Base-by-base conservation (phyloP, 1,139 yeast genomes). In the Debaryomyces sp. region DNA sequence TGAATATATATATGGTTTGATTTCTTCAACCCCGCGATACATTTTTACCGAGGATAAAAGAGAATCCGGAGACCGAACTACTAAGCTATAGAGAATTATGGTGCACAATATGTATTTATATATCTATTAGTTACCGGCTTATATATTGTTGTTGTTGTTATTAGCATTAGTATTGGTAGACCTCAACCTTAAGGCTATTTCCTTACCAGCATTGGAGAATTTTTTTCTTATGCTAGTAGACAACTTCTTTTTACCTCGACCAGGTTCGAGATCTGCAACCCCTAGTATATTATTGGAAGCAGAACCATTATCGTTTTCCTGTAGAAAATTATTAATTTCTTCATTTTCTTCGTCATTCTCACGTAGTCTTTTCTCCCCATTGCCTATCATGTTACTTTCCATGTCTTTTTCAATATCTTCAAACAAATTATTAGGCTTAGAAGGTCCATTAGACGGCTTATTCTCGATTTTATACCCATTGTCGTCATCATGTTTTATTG, bases 161-260 rank as follows among this genome's bases (percentile, higher is more conserved):
- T 34, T 30, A 24, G 27, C 9, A 35, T 42, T 46, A 13, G 46
- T 17, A 29, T 35, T 43, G 18, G 40, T 27, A n/a, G 49, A 44
- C 12, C 54, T 42, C 21, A 53, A 34, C 32, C 54, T 43, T 33
- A 50, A 41, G 36, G 65, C 64, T 33, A 66, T 44, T 48, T 64
- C 66, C 52, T 64, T 63, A 33, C 67, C 58, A 22, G 66, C 67
- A 44, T 47, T 58, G 1, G 66, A 47, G 40, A 66, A 54, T 43
- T 45, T 50, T 18, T 47, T 50, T 27, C 50, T 50, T 32, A 52
- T 36, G 23, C 48, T 43, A 8, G 50, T 47, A 6, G 55, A 49
- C 23, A 53, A 46, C 23, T 48, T 48, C 40, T 49, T 51, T 33
- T 41, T 41, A 7, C 23, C 12, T 9, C 36, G 18, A 10, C 21